These are phyloP conservation scores for Forsythia suspensa DNA, from an alignment of 257 asterid species.

Conservation along the genomic window DNA sequence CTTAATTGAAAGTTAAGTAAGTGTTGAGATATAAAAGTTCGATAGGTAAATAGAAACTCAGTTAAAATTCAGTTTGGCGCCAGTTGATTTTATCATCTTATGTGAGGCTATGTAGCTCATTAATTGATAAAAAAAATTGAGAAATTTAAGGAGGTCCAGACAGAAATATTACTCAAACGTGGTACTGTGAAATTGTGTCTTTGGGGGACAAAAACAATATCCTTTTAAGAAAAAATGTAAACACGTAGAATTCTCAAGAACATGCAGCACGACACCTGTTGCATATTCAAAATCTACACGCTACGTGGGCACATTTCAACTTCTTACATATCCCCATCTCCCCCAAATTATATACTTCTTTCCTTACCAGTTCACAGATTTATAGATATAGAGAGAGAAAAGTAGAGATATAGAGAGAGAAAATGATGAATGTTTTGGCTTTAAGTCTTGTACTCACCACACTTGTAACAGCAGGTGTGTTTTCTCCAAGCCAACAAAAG, in stretches of 20 bases:
- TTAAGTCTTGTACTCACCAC: constrained; percentile 49
- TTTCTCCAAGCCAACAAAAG: constrained; percentile 41
- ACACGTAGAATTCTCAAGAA: constrained; percentile 30
- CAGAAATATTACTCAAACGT: too few species aligned
- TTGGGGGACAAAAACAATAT: too few species aligned
- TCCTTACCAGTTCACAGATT: constrained; percentile 13
- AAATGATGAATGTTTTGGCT: constrained; percentile 54
- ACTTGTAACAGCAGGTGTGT: constrained; percentile 47
- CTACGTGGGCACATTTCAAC: constrained; percentile 30
- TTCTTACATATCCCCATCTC: constrained; percentile 22
- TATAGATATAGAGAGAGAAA: background rate
- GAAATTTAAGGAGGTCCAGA: too few species aligned
- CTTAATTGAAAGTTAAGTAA: too few species aligned
- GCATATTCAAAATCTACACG: background rate
- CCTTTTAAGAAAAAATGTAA: background rate
- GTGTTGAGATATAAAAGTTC: too few species aligned
- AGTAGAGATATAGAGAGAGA: background rate
- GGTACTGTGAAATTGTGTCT: too few species aligned
- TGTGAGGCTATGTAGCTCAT: too few species aligned
- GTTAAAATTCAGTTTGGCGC: too few species aligned
- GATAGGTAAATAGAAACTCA: too few species aligned
- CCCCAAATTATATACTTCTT: background rate
- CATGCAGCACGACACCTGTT: constrained; percentile 41
- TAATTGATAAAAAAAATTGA: too few species aligned
- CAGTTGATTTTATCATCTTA: too few species aligned